These are phyloP conservation scores for Penicillium arizonense DNA, from an alignment of 495 filamentous ascomycete genomes.

Conservation along the genomic window DNA sequence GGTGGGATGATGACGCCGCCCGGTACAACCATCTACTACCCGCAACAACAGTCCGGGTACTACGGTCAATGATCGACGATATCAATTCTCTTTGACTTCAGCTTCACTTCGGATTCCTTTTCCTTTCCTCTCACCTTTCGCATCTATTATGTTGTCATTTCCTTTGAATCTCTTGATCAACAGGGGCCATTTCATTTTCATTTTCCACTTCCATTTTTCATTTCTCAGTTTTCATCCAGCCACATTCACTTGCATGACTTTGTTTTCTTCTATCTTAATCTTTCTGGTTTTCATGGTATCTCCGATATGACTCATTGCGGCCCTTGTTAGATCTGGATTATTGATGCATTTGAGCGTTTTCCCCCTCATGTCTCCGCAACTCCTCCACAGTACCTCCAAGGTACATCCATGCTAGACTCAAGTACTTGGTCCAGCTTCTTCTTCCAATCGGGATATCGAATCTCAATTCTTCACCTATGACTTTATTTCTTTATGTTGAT, in stretches of 20 bases:
- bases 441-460: background rate
- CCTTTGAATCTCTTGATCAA: slow-evolving; percentile 2
- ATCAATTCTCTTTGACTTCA: slow-evolving; percentile 2
- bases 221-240: slow-evolving; percentile 10
- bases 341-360: slow-evolving; percentile 45
- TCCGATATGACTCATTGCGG: slow-evolving; percentile 8
- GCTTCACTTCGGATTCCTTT: slow-evolving; percentile 10
- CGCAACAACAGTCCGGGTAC: slow-evolving; percentile 52
- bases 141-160: slow-evolving; percentile 6
- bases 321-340: slow-evolving; percentile 24
- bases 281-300: background rate
- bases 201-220: slow-evolving; percentile 8
- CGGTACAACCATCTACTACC: slow-evolving; percentile 72
- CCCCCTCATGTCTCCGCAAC: slow-evolving; percentile 21
- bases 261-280: slow-evolving; percentile 1
- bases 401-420: slow-evolving; percentile 2
- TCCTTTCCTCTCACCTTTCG: slow-evolving; percentile 6
- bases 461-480: background rate
- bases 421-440: slow-evolving; percentile 14
- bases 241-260: slow-evolving; percentile 4
- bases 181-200: slow-evolving; percentile 4
- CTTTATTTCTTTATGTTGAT: background rate
- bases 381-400: slow-evolving; percentile 9
- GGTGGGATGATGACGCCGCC: slow-evolving; percentile 78
- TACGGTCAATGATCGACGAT: slow-evolving; percentile 58